These are phyloP conservation scores for Vairimorpha necatrix DNA, from an alignment of 371 early-diverging fungal genomes.

Conservation along the genomic window DNA sequence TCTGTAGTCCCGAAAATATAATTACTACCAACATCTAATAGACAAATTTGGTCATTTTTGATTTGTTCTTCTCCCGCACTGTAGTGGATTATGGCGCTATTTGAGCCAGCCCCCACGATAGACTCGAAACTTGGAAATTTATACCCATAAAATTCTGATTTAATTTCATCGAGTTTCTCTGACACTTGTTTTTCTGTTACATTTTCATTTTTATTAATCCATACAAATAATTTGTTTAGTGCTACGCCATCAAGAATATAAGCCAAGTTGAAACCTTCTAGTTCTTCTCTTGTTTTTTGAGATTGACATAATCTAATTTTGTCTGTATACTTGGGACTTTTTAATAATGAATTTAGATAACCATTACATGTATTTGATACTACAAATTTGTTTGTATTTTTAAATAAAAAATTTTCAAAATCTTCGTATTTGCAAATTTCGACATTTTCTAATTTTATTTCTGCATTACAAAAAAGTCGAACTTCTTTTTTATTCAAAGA, in stretches of 20 bases:
- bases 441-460: slow-evolving; percentile 67
- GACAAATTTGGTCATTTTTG: slow-evolving; percentile 71
- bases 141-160: slow-evolving; percentile 63
- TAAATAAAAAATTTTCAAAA: slow-evolving; percentile 42
- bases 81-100: slow-evolving; percentile 97
- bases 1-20: slow-evolving; percentile 91
- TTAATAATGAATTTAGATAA: slow-evolving; percentile 7
- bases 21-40: slow-evolving; percentile 95
- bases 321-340: slow-evolving; percentile 19
- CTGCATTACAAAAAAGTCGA: slow-evolving; percentile 74
- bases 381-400: background rate
- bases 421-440: slow-evolving; percentile 45
- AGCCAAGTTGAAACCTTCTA: slow-evolving; percentile 81
- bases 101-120: slow-evolving; percentile 84
- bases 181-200: slow-evolving; percentile 75
- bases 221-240: slow-evolving; percentile 78
- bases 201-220: slow-evolving; percentile 75
- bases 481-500: slow-evolving; percentile 69
- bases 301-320: slow-evolving; percentile 27
- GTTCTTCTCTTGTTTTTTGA: slow-evolving; percentile 77
- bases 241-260: slow-evolving; percentile 87
- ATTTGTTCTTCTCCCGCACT: slow-evolving; percentile 73
- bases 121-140: slow-evolving; percentile 87
- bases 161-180: slow-evolving; percentile 70
- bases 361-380: slow-evolving; percentile 68